Evolutionary conservation across 371 early-diverging fungal species (phyloP), one percentile per base, ranked within the genome.

Genomic region (Mucor velutinosus): DNA sequence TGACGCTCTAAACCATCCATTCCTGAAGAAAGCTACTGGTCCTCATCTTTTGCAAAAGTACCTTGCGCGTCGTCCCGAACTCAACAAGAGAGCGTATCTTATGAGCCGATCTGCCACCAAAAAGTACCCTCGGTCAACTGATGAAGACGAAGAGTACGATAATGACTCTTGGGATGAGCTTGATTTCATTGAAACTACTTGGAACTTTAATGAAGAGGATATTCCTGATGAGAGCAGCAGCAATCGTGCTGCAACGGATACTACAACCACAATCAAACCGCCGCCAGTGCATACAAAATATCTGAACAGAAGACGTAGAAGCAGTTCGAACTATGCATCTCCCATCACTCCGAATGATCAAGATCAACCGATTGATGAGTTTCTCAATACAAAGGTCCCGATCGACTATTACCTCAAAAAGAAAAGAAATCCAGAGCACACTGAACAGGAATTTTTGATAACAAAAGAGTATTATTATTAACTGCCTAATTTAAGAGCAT

Each of bases 1-100:
- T 0, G 86, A 92, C 51, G 90, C 92, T 2, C 69, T 94, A 37
- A 66, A 73, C 7, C 94, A 95, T 66, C 87, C 90, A 8, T 92
- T 82, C 45, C 32, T 82, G 4, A 74, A 71, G 25, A 73, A 71
- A 35, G 76, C 83, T 2, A 58, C 62, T 15, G 23, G 71, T 3
- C 70, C 76, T 37, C 29, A 51, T 1, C 33, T 71, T 0, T 49
- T 76, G 17, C 71, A 66, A 37, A 69, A 69, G 10, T 73, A 73
- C 41, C 55, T 76, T 8, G 32, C 68, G 0, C 47, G 62, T 11
- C 39, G 65, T 32, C 71, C 75, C 29, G 65, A 65, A 17, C 25
- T 74, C 29, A 58, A 74, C 41, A 67, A 68, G 39, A 30, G 47
- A 29, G 23, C 14, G 21, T 72, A 58, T 33, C 32, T 69, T 0